Conservation (phyloP, 176 grass and related monocot species). For the Musa troglodytarum region DNA sequence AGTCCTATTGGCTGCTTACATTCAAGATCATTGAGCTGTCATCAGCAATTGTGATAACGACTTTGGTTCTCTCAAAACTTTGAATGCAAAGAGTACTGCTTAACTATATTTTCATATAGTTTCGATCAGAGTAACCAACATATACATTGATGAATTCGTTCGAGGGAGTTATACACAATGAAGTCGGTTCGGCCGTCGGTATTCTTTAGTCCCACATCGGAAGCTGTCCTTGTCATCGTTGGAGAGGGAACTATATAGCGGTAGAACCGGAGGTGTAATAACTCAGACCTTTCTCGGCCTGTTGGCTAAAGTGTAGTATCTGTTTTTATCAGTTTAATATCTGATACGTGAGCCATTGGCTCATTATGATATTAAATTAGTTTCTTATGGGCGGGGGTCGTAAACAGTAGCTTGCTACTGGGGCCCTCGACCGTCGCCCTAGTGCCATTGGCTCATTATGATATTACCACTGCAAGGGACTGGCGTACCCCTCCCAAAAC, state of each 20-base stretch:
- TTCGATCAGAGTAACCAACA: too few species aligned
- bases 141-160: too few species aligned
- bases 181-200: neutral
- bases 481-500: neutral
- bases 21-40: too few species aligned
- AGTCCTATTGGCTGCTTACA: too few species aligned
- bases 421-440: neutral
- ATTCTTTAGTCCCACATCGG: neutral
- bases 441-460: neutral
- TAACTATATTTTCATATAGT: too few species aligned
- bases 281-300: neutral
- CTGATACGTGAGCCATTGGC: neutral
- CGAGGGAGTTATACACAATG: too few species aligned
- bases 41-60: too few species aligned
- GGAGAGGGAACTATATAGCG: neutral
- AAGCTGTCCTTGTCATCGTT: accelerated
- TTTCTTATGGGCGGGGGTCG: neutral
- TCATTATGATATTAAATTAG: slow-evolving; percentile 2
- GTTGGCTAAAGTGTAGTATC: slow-evolving; percentile 8
- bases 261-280: accelerated
- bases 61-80: too few species aligned
- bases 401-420: neutral
- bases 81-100: too few species aligned
- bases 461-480: neutral
- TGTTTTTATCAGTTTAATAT: slow-evolving; percentile 11